Conservation (phyloP, 2,329 filamentous ascomycete genomes). For the Hypoxylon sp. region DNA sequence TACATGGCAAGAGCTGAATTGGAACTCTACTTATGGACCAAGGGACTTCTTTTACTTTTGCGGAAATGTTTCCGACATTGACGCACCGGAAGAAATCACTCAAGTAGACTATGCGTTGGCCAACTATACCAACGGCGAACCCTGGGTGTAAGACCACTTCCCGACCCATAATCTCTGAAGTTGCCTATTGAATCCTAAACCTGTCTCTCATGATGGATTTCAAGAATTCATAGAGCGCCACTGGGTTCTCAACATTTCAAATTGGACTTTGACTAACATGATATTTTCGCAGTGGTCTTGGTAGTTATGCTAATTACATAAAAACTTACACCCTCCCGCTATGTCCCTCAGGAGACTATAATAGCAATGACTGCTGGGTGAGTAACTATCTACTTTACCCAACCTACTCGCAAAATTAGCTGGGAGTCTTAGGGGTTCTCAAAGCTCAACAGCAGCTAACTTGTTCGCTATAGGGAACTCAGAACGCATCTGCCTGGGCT, state of each 20-base stretch:
- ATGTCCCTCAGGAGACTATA: slow-evolving; percentile 59
- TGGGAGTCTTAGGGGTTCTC: background rate
- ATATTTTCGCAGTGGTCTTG: slow-evolving; percentile 56
- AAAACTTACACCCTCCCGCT: slow-evolving; percentile 61
- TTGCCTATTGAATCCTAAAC: background rate
- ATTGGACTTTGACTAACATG: slow-evolving; percentile 9
- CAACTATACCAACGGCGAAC: slow-evolving; percentile 63
- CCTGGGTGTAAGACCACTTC: slow-evolving; percentile 58
- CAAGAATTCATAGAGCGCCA: background rate
- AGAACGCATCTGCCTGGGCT: slow-evolving; percentile 61
- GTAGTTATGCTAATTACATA: slow-evolving; percentile 67
- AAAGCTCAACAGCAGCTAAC: background rate
- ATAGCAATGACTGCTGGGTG: slow-evolving; percentile 63
- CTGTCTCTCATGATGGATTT: background rate
- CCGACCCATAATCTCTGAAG: background rate
- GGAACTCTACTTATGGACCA: slow-evolving; percentile 58
- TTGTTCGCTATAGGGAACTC: slow-evolving; percentile 46
- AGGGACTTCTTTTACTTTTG: slow-evolving; percentile 68
- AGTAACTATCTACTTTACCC: slow-evolving; percentile 33
- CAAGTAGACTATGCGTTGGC: slow-evolving; percentile 62
- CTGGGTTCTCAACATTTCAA: background rate
- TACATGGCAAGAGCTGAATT: slow-evolving; percentile 70
- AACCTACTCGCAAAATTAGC: too few species aligned
- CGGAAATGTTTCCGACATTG: slow-evolving; percentile 64
- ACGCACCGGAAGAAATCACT: slow-evolving; percentile 60